A percentile compares a stretch with the other conserved stretches of the same genome.
Conservation (phyloP, 2,329 filamentous ascomycete species). For the Zarea fungicola region DNA sequence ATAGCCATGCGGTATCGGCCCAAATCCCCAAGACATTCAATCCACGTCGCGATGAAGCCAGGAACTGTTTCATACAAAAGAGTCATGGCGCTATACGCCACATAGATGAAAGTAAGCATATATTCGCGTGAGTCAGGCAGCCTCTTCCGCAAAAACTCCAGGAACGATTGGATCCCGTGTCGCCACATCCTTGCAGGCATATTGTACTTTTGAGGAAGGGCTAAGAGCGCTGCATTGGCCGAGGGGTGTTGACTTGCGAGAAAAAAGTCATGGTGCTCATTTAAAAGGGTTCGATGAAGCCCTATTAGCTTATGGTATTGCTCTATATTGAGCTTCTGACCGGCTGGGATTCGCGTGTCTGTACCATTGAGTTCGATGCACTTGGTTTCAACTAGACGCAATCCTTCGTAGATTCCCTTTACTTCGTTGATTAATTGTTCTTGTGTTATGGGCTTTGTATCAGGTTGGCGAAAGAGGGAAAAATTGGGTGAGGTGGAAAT, state of each 20-base stretch:
- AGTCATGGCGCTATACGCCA: slow-evolving; percentile 87
- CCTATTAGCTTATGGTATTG: slow-evolving; percentile 79
- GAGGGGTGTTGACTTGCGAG: slow-evolving; percentile 82
- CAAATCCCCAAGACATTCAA: slow-evolving; percentile 85
- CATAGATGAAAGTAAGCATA: slow-evolving; percentile 86
- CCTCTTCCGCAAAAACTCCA: slow-evolving; percentile 69
- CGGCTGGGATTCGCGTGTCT: slow-evolving; percentile 38
- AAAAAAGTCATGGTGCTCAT: slow-evolving; percentile 84
- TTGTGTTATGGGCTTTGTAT: slow-evolving; percentile 65
- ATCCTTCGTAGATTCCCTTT: slow-evolving; percentile 74
- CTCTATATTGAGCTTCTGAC: slow-evolving; percentile 50
- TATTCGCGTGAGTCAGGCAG: slow-evolving; percentile 76
- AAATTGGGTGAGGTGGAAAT: neutral
- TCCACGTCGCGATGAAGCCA: slow-evolving; percentile 82
- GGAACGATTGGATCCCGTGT: slow-evolving; percentile 80
- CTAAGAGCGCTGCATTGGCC: slow-evolving; percentile 60
- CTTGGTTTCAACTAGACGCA: slow-evolving; percentile 82
- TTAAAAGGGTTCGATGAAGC: slow-evolving; percentile 71
- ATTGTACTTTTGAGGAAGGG: slow-evolving; percentile 72
- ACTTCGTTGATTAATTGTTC: slow-evolving; percentile 78
- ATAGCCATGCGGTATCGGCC: slow-evolving; percentile 85
- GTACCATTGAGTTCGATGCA: slow-evolving; percentile 78
- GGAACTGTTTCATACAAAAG: slow-evolving; percentile 81
- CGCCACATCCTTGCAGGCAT: slow-evolving; percentile 96
- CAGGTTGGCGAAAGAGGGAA: slow-evolving; percentile 40